phyloP scores from a whole-genome alignment of 305 asterid genomes.

The Ruellia speciosa region DNA sequence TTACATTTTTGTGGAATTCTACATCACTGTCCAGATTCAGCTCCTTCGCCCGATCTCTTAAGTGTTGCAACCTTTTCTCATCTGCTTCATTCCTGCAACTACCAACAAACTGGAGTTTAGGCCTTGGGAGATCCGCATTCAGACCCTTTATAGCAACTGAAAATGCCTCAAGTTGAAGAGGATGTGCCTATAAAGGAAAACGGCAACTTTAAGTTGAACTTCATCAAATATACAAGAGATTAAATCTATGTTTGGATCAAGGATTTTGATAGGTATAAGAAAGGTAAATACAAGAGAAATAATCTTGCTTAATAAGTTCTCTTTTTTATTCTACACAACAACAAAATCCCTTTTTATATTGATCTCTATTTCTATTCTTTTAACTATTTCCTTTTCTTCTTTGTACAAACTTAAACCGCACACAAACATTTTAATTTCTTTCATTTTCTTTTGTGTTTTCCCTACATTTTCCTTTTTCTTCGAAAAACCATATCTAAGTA shows the following conservation, averaged over 20 bases:
- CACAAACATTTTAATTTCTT: no score
- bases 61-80: conserved; percentile 66
- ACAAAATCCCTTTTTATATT: no score
- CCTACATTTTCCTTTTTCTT: neutral
- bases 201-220: conserved; percentile 22
- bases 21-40: conserved; percentile 63
- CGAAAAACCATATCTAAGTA: neutral
- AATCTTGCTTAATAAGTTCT: no score
- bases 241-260: no score
- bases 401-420: no score
- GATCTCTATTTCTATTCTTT: no score
- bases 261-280: no score
- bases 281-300: no score
- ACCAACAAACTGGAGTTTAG: conserved; percentile 81
- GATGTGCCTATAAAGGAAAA: conserved; percentile 53
- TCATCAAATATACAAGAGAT: conserved; percentile 11
- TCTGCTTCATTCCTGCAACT: conserved; percentile 96
- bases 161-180: conserved; percentile 86
- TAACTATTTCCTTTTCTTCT: no score
- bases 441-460: no score
- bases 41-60: conserved; percentile 56
- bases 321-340: no score
- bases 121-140: conserved; percentile 49
- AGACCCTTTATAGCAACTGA: conserved; percentile 50
- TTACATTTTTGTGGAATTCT: conserved; percentile 78